Conservation (phyloP, 2,329 filamentous ascomycete species). For the Monilinia fructigena region DNA sequence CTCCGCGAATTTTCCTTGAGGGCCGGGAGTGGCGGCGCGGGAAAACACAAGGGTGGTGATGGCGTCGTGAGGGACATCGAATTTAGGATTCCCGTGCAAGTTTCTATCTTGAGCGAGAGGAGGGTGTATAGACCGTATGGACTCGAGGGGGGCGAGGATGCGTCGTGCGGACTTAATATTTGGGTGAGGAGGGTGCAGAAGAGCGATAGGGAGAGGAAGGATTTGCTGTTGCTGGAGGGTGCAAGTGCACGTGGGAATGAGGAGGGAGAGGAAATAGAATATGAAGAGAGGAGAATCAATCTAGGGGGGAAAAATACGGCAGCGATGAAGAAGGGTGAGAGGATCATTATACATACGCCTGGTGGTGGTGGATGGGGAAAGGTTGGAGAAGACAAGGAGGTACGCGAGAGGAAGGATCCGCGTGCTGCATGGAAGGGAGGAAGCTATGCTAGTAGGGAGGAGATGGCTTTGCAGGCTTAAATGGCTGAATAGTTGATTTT, state of each 20-base stretch:
- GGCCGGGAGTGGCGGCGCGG: conserved; percentile 59
- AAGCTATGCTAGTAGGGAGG: conserved; percentile 56
- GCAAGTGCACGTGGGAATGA: neutral
- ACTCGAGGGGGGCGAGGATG: conserved; percentile 78
- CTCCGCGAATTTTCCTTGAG: conserved; percentile 67
- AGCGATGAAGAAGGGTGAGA: conserved; percentile 71
- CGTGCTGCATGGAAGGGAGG: conserved; percentile 59
- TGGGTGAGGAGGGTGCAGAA: conserved; percentile 77
- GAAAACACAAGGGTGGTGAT: conserved; percentile 67
- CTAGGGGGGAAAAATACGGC: conserved; percentile 79
- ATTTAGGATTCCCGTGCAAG: conserved; percentile 74
- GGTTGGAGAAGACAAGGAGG: conserved; percentile 56
- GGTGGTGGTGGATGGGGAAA: conserved; percentile 77
- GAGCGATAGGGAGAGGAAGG: conserved; percentile 49
- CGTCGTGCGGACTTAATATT: conserved; percentile 74
- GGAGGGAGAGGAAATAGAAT: conserved; percentile 43
- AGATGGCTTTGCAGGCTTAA: conserved; percentile 57
- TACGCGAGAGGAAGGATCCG: conserved; percentile 55
- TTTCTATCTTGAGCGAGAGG: conserved; percentile 75
- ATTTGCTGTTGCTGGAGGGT: conserved; percentile 40
- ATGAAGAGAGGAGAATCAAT: conserved; percentile 63
- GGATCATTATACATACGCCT: conserved; percentile 75
- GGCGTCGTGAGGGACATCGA: conserved; percentile 78
- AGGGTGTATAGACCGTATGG: conserved; percentile 79
- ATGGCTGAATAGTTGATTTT: neutral